Evolutionary conservation across 768 basidiomycete genomes (phyloP).

Genomic region (Trametes sanguinea): DNA sequence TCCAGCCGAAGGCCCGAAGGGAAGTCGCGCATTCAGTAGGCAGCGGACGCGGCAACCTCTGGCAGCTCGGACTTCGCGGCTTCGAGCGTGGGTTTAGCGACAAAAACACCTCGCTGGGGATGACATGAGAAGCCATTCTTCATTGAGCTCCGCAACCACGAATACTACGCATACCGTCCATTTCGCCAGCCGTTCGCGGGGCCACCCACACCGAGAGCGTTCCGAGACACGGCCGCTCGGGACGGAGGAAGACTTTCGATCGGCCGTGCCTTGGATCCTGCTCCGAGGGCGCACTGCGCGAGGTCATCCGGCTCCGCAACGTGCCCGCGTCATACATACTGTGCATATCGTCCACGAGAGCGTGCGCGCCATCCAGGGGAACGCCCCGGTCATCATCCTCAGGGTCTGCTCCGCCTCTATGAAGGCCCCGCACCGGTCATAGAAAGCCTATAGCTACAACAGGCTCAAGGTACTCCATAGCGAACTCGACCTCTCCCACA

Average conservation of each 20-base stretch:
- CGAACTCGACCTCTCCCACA: not conserved
- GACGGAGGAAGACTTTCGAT: slow-evolving; percentile 8
- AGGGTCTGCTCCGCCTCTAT: slow-evolving; percentile 14
- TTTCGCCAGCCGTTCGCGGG: not conserved
- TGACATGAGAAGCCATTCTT: not conserved
- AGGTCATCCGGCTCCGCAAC: slow-evolving; percentile 13
- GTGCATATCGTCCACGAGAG: not conserved
- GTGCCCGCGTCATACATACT: slow-evolving; percentile 14
- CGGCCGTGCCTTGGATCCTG: slow-evolving; percentile 15
- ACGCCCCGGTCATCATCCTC: not conserved
- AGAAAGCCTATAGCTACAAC: not conserved
- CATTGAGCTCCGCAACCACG: slow-evolving; percentile 5
- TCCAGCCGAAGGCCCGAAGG: not conserved
- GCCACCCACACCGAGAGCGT: slow-evolving; percentile 5
- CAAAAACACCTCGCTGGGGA: not conserved
- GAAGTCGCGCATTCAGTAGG: slow-evolving; percentile 6
- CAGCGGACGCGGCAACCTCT: not conserved
- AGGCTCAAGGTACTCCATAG: not conserved
- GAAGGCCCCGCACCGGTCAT: not conserved
- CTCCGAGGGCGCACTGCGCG: slow-evolving; percentile 20
- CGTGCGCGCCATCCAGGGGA: not conserved
- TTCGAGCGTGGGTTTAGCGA: not conserved
- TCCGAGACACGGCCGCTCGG: slow-evolving; percentile 20
- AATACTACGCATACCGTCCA: not conserved
- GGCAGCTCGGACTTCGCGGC: not conserved